Evolutionary conservation across 257 asterid genomes (phyloP).

Genomic region (Petrea volubilis): DNA sequence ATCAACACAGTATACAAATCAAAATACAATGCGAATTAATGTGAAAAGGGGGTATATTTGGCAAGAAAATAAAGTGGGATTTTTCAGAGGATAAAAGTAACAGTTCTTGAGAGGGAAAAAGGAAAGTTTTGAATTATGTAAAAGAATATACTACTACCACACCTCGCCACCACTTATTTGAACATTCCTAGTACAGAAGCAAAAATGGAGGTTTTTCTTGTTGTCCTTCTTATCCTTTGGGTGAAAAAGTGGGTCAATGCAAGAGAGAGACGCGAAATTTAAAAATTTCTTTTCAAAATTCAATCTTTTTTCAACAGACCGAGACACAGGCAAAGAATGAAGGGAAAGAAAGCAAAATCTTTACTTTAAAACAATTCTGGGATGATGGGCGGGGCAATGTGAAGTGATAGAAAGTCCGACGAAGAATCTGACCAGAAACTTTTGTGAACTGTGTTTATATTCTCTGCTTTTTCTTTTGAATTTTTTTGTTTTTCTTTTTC

Average conservation of each 20-base stretch:
- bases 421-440: constrained; percentile 40
- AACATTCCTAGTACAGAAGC: constrained; percentile 31
- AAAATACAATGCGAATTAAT: not conserved
- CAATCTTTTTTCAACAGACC: constrained; percentile 21
- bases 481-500: constrained; percentile 23
- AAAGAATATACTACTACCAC: constrained; percentile 21
- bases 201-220: constrained; percentile 22
- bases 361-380: constrained; percentile 14
- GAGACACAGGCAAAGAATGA: constrained; percentile 26
- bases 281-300: constrained; percentile 17
- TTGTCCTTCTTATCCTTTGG: not conserved
- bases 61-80: not conserved
- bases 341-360: constrained; percentile 27
- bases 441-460: constrained; percentile 28
- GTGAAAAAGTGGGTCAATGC: constrained; percentile 46
- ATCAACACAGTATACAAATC: constrained; percentile 5
- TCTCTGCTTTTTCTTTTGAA: constrained; percentile 23
- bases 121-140: constrained; percentile 23
- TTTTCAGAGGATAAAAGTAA: not conserved
- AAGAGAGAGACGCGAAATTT: constrained; percentile 17
- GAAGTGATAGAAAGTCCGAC: constrained; percentile 33
- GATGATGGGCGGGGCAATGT: constrained; percentile 29
- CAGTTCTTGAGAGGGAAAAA: constrained; percentile 29
- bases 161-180: constrained; percentile 12
- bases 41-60: not conserved